Evolutionary conservation across 495 filamentous ascomycete genomes (phyloP), one percentile per base, ranked within the genome.

Genomic region (Podospora fimiseda): DNA sequence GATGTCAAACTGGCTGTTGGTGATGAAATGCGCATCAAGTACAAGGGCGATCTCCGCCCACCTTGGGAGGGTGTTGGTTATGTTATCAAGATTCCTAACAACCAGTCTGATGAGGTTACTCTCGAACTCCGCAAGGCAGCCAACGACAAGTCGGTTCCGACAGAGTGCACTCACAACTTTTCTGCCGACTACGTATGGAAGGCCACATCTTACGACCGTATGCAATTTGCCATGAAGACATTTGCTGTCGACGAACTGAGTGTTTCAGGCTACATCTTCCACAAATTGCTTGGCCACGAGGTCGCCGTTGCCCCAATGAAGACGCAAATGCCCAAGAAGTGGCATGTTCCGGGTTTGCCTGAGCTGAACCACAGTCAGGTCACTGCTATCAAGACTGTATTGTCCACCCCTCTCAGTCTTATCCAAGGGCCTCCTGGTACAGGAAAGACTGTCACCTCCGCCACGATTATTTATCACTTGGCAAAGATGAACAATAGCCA

Each of bases 151-250:
- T 89, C 87, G 22, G 90, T 97, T 6, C 92, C 93, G 2, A 96
- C 90, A 0, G 93, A 99, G 61, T 96, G 94, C 73, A 96, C 94
- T 1, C 90, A 95, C 68, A 94, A 95, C 63, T 99, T 97, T 69
- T 95, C 87, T 33, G 93, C 91, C 53, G 93, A 99, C 68, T 99
- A 99, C 64, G 93, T 99, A 24, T 99, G 93, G 93, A 99, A 99
- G 63, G 93, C 93, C 18, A 99, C 94, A 1, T 96, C 91, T 0
- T 99, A 97, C 63, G 93, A 99, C 65, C 90, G 93, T 54, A 99
- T 99, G 93, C 93, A 99, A 67, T 82, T 88, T 55, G 93, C 93
- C 33, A 97, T 99, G 93, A 96, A 97, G 78, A 97, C 89, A 0
- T 99, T 99, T 64, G 93, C 93, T 19, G 84, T 99, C 45, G 93